These are phyloP conservation scores for Fennellomyces sp. DNA, from an alignment of 371 early-diverging fungal species.

Conservation along the genomic window DNA sequence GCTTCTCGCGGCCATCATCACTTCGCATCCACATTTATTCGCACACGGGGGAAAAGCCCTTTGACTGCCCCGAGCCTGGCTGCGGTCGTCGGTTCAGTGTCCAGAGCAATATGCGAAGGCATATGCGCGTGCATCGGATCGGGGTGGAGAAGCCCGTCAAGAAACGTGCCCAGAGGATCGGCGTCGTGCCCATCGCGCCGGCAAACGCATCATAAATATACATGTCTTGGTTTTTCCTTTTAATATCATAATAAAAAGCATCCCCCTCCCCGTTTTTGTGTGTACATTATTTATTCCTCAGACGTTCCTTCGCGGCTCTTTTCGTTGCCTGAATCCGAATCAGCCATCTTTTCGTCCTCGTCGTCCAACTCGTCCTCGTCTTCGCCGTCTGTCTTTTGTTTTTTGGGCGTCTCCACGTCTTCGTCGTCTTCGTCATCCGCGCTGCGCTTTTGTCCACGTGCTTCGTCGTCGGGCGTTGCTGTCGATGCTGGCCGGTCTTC, in stretches of 20 bases:
- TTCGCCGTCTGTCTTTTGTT: slow-evolving; percentile 4
- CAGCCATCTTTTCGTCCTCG: background rate
- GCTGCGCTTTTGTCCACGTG: slow-evolving; percentile 27
- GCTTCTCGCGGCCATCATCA: slow-evolving; percentile 63
- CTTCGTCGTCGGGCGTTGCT: slow-evolving; percentile 6
- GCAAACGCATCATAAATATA: background rate
- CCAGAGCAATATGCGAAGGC: slow-evolving; percentile 65
- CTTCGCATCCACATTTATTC: slow-evolving; percentile 61
- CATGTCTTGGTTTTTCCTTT: no score
- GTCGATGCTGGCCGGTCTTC: slow-evolving; percentile 3
- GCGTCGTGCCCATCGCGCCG: background rate
- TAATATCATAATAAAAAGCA: background rate
- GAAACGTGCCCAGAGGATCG: background rate
- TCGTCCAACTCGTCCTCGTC: slow-evolving; percentile 6
- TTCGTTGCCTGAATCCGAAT: background rate
- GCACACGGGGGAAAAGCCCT: slow-evolving; percentile 72
- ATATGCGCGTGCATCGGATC: slow-evolving; percentile 43
- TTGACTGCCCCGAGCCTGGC: slow-evolving; percentile 49
- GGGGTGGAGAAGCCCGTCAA: background rate
- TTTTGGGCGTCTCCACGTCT: slow-evolving; percentile 11
- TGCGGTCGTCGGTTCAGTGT: slow-evolving; percentile 66
- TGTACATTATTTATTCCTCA: background rate
- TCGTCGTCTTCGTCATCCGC: slow-evolving; percentile 21
- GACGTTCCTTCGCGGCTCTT: background rate
- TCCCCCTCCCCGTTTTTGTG: background rate